Conservation (phyloP, 1,284 basidiomycete genomes). For the Leccinum subrobustum region DNA sequence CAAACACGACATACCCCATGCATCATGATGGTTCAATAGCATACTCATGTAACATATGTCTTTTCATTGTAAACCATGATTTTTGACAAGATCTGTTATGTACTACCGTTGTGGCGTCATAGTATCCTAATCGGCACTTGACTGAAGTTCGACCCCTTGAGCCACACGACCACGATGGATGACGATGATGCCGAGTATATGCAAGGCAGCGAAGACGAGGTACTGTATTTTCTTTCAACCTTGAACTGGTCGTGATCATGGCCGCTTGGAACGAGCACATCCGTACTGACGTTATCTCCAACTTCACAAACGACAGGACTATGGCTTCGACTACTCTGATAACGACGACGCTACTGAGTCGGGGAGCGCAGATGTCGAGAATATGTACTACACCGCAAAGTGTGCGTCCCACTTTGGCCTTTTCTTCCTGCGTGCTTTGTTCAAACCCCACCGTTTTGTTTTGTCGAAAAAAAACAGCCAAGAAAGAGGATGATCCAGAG, state of each 20-base stretch:
- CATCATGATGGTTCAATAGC: slow-evolving; percentile 14
- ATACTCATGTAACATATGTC: slow-evolving; percentile 17
- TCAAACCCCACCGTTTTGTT: background rate
- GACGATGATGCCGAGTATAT: slow-evolving; percentile 89
- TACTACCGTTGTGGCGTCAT: slow-evolving; percentile 2
- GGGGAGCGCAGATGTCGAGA: slow-evolving; percentile 92
- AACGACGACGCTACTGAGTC: slow-evolving; percentile 79
- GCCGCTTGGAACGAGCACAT: background rate
- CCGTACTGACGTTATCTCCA: slow-evolving; percentile 3
- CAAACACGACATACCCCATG: slow-evolving; percentile 21
- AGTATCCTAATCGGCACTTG: slow-evolving; percentile 2
- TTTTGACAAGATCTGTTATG: background rate
- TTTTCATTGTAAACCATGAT: background rate
- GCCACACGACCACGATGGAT: slow-evolving; percentile 55
- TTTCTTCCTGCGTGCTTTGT: background rate
- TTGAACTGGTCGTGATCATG: slow-evolving; percentile 6
- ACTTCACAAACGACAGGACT: slow-evolving; percentile 60
- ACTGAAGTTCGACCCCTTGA: slow-evolving; percentile 3
- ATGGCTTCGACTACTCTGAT: slow-evolving; percentile 97
- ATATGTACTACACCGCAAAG: slow-evolving; percentile 98
- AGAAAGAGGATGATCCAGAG: slow-evolving; percentile 91
- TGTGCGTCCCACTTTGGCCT: slow-evolving; percentile 47
- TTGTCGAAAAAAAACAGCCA: slow-evolving; percentile 50
- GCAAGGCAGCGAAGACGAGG: slow-evolving; percentile 68
- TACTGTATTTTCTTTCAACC: slow-evolving; percentile 13